phyloP scores from a whole-genome alignment of 495 filamentous ascomycete species.

The Neurospora cerealis region DNA sequence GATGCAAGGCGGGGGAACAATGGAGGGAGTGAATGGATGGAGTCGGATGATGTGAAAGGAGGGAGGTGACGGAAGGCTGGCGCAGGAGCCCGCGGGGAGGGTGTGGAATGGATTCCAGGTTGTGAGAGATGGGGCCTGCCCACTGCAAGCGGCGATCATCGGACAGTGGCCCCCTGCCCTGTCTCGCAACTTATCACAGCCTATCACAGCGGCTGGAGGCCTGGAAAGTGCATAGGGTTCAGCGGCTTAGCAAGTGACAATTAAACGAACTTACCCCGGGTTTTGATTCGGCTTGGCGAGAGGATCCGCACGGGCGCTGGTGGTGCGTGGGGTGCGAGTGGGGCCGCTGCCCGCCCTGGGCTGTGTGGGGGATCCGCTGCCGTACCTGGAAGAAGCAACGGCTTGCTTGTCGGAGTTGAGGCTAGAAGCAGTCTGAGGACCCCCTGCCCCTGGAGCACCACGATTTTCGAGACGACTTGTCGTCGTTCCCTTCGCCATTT shows the following conservation, averaged over 20 bases:
- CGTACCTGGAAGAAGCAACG: neutral
- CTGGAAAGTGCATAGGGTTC: neutral
- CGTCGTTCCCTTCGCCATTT: neutral
- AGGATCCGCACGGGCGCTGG: neutral
- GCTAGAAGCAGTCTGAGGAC: neutral
- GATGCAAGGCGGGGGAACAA: neutral
- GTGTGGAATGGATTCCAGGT: neutral
- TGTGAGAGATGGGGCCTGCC: neutral
- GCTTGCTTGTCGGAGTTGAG: neutral
- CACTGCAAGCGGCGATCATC: neutral
- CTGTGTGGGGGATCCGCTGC: neutral
- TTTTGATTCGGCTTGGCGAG: slow-evolving; percentile 4
- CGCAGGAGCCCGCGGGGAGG: neutral
- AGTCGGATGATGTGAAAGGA: neutral
- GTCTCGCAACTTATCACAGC: neutral
- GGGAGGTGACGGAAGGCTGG: neutral
- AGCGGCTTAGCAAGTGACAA: neutral
- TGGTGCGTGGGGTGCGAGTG: neutral
- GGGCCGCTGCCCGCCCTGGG: neutral
- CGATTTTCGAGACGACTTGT: neutral
- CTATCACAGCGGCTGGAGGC: neutral
- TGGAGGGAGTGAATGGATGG: neutral
- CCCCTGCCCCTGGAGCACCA: neutral
- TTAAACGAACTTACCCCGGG: neutral
- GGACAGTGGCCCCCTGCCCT: neutral